phyloP scores from a whole-genome alignment of 2,329 filamentous ascomycete species.

The Epichloe hybrida region DNA sequence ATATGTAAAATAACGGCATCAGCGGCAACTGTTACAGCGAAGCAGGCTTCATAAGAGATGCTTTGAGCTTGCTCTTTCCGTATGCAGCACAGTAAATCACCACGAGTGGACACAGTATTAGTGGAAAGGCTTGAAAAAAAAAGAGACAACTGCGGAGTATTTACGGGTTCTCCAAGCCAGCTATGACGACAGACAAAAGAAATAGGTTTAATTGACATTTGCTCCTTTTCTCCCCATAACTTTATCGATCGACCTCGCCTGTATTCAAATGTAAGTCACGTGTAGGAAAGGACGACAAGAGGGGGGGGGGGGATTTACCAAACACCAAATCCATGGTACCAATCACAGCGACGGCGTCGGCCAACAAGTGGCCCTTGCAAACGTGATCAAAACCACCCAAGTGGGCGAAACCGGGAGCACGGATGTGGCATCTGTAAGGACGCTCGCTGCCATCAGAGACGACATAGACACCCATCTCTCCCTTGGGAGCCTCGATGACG shows the following conservation, averaged over 20 bases:
- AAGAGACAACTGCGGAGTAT: slow-evolving; percentile 20
- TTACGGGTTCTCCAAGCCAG: slow-evolving; percentile 22
- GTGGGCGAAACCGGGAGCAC: slow-evolving; percentile 93
- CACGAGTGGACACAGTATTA: too few relatives aligned
- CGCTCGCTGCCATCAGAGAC: slow-evolving; percentile 94
- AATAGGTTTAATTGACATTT: slow-evolving; percentile 17
- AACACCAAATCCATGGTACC: slow-evolving; percentile 83
- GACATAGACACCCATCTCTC: slow-evolving; percentile 96
- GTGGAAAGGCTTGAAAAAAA: neutral
- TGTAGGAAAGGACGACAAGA: neutral
- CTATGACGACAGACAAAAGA: slow-evolving; percentile 25
- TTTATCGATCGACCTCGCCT: slow-evolving; percentile 51
- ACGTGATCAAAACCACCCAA: slow-evolving; percentile 89
- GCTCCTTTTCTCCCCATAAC: slow-evolving; percentile 10
- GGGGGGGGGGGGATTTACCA: slow-evolving; percentile 36
- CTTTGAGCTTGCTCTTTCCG: too few relatives aligned
- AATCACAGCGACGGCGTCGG: slow-evolving; percentile 94
- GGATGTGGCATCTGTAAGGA: slow-evolving; percentile 94
- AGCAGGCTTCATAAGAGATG: too few relatives aligned
- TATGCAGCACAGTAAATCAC: too few relatives aligned
- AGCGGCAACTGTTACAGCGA: neutral
- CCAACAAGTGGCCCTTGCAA: slow-evolving; percentile 79
- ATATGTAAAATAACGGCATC: neutral
- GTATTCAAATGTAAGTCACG: neutral
- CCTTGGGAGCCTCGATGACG: slow-evolving; percentile 98